These are phyloP conservation scores for Aspergillus aculeatinus DNA, from an alignment of 2,329 filamentous ascomycete genomes.

Conservation along the genomic window DNA sequence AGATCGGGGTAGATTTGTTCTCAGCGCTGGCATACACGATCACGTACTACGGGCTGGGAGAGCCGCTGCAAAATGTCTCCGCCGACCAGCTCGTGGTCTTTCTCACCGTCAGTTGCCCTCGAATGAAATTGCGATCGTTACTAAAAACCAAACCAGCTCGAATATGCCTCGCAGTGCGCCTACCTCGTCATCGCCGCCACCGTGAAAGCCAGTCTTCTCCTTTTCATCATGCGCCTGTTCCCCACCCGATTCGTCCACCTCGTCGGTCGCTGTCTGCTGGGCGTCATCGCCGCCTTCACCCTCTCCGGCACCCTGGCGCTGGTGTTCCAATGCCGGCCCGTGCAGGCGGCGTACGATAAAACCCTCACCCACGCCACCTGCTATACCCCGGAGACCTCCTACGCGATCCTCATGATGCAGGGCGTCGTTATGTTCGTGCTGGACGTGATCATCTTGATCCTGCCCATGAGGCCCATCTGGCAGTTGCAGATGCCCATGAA, in stretches of 20 bases:
- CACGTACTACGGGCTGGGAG: constrained; percentile 11
- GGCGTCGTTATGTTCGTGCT: constrained; percentile 9
- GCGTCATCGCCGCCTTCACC: constrained; percentile 7
- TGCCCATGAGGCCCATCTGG: constrained; percentile 9
- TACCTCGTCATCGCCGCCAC: constrained; percentile 9
- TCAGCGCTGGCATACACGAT: constrained; percentile 16
- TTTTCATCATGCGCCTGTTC: constrained; percentile 13
- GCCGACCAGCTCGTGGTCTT: constrained; percentile 9
- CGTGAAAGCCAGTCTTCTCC: constrained; percentile 9
- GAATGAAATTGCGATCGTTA: not conserved
- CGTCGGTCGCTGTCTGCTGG: constrained; percentile 1
- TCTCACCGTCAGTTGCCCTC: constrained; percentile 8
- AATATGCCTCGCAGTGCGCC: constrained; percentile 9
- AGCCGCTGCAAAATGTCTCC: constrained; percentile 7
- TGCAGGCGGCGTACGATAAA: constrained; percentile 5
- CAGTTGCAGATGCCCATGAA: constrained; percentile 8
- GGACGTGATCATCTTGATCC: constrained; percentile 3
- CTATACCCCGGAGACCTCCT: constrained; percentile 3
- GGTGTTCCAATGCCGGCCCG: constrained; percentile 8
- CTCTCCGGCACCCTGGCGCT: constrained; percentile 10
- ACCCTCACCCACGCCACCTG: not conserved
- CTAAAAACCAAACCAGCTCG: not conserved
- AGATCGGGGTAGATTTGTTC: constrained; percentile 15
- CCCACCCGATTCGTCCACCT: constrained; percentile 5
- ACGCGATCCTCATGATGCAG: constrained; percentile 5